These are phyloP conservation scores for Ustilago trichophora DNA, from an alignment of 1,284 basidiomycete genomes.

Conservation along the genomic window DNA sequence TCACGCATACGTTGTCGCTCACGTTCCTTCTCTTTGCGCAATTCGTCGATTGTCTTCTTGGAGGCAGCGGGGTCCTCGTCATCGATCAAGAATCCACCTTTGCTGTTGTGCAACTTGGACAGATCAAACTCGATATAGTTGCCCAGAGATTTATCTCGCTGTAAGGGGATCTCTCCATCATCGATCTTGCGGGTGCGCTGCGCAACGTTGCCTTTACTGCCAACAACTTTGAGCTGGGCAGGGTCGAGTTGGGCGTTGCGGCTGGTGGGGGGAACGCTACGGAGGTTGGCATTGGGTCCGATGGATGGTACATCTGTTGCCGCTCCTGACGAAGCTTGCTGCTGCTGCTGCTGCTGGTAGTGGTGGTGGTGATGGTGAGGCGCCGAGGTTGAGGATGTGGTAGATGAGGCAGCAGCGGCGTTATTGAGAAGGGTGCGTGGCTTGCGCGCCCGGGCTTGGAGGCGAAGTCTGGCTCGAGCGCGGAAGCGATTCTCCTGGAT, in stretches of 20 bases:
- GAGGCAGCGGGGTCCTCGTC: slow-evolving; percentile 40
- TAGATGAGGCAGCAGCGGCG: slow-evolving; percentile 2
- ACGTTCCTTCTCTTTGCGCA: slow-evolving; percentile 60
- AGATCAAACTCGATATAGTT: slow-evolving; percentile 66
- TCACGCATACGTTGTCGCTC: slow-evolving; percentile 57
- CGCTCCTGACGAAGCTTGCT: too few species aligned
- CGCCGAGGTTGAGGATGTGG: not conserved
- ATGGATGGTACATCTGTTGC: slow-evolving; percentile 18
- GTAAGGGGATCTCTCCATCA: slow-evolving; percentile 47
- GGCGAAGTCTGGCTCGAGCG: slow-evolving; percentile 27
- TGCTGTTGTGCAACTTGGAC: slow-evolving; percentile 62
- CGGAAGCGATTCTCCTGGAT: slow-evolving; percentile 42
- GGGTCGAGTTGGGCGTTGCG: slow-evolving; percentile 48
- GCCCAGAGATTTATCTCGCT: slow-evolving; percentile 59
- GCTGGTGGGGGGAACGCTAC: slow-evolving; percentile 36
- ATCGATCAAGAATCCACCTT: slow-evolving; percentile 64
- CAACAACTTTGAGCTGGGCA: slow-evolving; percentile 27
- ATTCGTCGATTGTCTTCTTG: slow-evolving; percentile 54
- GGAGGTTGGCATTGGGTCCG: slow-evolving; percentile 46
- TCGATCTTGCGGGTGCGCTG: slow-evolving; percentile 23
- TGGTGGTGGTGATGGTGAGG: slow-evolving; percentile 7
- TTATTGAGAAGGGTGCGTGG: slow-evolving; percentile 14
- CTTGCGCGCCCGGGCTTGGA: slow-evolving; percentile 31
- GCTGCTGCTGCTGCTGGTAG: too few species aligned
- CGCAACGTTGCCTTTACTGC: slow-evolving; percentile 32